phyloP scores from a whole-genome alignment of 495 filamentous ascomycete genomes.

The Aspergillus ostianus region DNA sequence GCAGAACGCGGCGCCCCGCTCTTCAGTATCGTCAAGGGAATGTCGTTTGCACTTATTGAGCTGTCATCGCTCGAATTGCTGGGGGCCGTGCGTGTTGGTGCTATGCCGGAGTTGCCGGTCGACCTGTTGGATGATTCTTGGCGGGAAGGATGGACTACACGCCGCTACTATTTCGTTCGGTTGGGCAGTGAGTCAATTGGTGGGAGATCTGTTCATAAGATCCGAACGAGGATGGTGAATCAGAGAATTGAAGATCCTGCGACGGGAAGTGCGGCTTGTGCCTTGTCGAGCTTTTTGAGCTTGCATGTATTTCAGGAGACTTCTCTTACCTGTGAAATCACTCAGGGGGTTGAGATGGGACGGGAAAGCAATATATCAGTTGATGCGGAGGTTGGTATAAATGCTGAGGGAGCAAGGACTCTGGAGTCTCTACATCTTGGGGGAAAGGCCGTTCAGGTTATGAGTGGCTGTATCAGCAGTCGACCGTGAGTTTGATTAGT shows the following conservation, averaged over 20 bases:
- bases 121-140: constrained; percentile 54
- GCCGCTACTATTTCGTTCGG: constrained; percentile 54
- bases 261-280: constrained; percentile 61
- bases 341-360: constrained; percentile 80
- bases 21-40: constrained; percentile 67
- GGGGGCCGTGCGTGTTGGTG: constrained; percentile 15
- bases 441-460: constrained; percentile 28
- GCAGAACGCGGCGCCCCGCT: constrained; percentile 27
- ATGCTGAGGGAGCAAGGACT: constrained; percentile 20
- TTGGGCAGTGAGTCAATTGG: constrained; percentile 22
- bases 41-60: constrained; percentile 59
- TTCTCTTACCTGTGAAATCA: constrained; percentile 48
- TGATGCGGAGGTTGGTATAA: constrained; percentile 30
- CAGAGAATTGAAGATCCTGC: constrained; percentile 60
- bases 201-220: constrained; percentile 19
- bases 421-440: constrained; percentile 53
- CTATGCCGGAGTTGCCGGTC: neutral
- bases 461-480: neutral
- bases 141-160: constrained; percentile 41
- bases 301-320: constrained; percentile 32
- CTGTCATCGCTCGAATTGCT: constrained; percentile 36
- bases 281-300: constrained; percentile 56
- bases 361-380: constrained; percentile 59
- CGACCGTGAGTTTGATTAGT: too few relatives aligned
- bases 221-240: constrained; percentile 49